phyloP scores from a whole-genome alignment of 345 rosid species.

The Corchorus olitorius region DNA sequence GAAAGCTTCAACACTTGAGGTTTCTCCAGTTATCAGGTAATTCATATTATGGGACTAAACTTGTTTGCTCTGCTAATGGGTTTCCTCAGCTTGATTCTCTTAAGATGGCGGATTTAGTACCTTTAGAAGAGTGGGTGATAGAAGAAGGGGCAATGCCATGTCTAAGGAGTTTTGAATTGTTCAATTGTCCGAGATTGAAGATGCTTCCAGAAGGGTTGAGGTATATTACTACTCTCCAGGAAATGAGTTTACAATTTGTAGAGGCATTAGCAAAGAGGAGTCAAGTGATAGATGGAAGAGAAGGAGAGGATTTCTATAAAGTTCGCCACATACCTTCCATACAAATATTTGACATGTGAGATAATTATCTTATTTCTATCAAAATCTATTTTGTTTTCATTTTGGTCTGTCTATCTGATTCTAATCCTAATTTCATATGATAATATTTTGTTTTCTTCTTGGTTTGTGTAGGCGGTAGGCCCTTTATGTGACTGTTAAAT shows the following conservation, averaged over 20 bases:
- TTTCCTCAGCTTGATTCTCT: too few species aligned
- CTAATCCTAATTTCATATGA: too few species aligned
- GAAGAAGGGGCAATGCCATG: neutral
- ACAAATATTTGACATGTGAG: neutral
- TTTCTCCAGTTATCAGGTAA: too few species aligned
- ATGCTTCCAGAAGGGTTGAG: neutral
- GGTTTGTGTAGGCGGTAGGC: too few species aligned
- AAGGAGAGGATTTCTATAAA: constrained; percentile 5
- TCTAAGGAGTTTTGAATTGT: neutral
- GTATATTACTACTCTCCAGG: neutral
- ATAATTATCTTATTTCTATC: too few species aligned
- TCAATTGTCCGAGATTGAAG: neutral
- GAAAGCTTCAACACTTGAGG: too few species aligned
- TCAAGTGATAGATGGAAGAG: neutral
- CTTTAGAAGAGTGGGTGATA: neutral
- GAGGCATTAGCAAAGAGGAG: neutral
- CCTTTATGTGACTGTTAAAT: too few species aligned
- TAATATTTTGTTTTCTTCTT: too few species aligned
- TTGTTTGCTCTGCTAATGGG: too few species aligned
- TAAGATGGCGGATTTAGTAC: neutral
- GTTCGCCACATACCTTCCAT: neutral
- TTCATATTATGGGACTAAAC: too few species aligned
- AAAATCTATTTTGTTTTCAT: too few species aligned
- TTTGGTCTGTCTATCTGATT: too few species aligned
- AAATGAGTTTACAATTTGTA: neutral